A percentile compares a stretch with the other conserved stretches of the same genome.
These are phyloP conservation scores for Kingdonia uniflora DNA, from an alignment of 164 flowering plant species.

Conservation along the genomic window DNA sequence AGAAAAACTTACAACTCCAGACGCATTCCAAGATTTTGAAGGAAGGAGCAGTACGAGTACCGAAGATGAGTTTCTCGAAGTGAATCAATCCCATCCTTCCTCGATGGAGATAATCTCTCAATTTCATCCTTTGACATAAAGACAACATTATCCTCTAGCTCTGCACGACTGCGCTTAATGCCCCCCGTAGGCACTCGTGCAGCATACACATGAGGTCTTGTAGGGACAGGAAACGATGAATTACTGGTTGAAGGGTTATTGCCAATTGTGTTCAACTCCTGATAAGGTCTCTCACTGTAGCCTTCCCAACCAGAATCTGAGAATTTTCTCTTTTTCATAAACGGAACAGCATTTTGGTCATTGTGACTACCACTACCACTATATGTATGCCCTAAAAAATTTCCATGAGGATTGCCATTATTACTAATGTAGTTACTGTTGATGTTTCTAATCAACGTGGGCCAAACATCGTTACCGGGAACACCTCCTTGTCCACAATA, in stretches of 20 bases:
- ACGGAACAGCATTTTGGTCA: conserved; percentile 22
- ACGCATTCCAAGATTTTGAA: conserved; percentile 77
- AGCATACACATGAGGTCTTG: conserved; percentile 24
- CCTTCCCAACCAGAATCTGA: conserved; percentile 38
- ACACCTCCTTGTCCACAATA: no score
- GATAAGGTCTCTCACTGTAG: conserved; percentile 24
- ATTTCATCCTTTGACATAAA: conserved; percentile 86
- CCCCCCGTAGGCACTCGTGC: conserved; percentile 17
- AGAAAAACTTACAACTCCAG: conserved; percentile 67
- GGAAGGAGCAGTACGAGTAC: conserved; percentile 82
- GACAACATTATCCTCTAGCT: conserved; percentile 46
- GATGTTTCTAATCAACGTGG: conserved; percentile 16
- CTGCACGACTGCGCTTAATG: conserved; percentile 43
- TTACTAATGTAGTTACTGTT: neutral
- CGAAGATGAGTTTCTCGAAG: conserved; percentile 67
- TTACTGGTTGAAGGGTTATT: conserved; percentile 24
- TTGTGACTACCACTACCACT: conserved; percentile 11
- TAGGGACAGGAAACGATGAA: conserved; percentile 10
- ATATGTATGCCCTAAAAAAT: conserved; percentile 17
- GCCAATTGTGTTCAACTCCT: conserved; percentile 13
- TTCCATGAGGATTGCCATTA: conserved; percentile 3
- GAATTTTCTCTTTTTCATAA: conserved; percentile 50
- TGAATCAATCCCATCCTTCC: conserved; percentile 92
- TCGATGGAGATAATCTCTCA: conserved; percentile 82
- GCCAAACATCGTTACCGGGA: conserved; percentile 15